Base-by-base conservation (phyloP, 2,329 filamentous ascomycete species). In the Apiospora arundinis region DNA sequence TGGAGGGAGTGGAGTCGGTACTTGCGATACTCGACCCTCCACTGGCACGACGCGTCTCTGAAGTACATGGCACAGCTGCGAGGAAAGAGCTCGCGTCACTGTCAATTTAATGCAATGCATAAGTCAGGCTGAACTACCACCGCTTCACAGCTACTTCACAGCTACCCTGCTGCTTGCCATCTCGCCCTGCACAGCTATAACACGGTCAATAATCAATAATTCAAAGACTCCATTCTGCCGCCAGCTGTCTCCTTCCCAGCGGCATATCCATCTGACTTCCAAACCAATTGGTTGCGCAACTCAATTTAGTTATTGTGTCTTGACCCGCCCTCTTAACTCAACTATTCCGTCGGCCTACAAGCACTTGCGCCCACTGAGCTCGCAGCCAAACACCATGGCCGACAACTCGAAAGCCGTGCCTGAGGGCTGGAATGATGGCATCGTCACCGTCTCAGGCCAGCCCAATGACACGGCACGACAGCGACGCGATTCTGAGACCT, bases 401-500 rank as follows among this genome's bases (percentile, higher is more conserved):
- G 44, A 45, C 40, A 45, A 67, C 12, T 40, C n/a, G 65, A 44
- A n/a, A 45, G n/a, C 11, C 23, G 65, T 40, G 65, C 65, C 65
- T 32, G 44, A 44, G 65, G 40, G 40, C 40, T 67, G 32, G 1
- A 44, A 44, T 2, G 63, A 66, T 14, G 23, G 23, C 37, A 75
- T 79, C 74, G 73, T 75, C 72, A 70, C 74, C 52, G 74, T 76
- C 46, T 69, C 73, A 44, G 69, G 72, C 28, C 63, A 60, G 46
- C 46, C 63, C 28, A 70, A 70, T 21, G 72, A 75, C 14, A 71
- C 76, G 2, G 69, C 77, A 40, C 72, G 77, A 7, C 76, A 82
- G 44, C 88, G 89, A 74, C 88, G 84, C 74, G 85, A 87, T 68
- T 81, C 79, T 0, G 86, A 91, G 67, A 84, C 88, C 70, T 94